Conservation (phyloP, 2,329 filamentous ascomycete species). For the Daldinia eschscholtzii region DNA sequence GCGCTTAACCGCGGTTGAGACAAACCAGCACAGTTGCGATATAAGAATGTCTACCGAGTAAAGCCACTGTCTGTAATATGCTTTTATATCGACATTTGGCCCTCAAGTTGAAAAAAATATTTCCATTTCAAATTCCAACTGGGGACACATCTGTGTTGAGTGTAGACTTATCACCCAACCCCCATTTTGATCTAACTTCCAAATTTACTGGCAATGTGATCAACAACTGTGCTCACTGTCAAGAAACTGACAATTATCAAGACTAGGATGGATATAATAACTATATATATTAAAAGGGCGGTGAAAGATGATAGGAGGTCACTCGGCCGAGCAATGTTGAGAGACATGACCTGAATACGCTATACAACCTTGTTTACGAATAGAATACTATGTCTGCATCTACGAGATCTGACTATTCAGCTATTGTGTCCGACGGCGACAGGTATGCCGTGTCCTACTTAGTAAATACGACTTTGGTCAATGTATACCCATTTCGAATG, state of each 20-base stretch:
- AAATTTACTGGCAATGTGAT: neutral
- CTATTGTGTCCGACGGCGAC: slow-evolving; percentile 21
- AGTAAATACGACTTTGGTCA: neutral
- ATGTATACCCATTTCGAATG: neutral
- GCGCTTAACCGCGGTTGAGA: neutral
- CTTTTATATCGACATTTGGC: neutral
- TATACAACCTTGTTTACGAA: neutral
- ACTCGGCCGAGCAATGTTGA: slow-evolving; percentile 10
- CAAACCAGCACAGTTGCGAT: slow-evolving; percentile 22
- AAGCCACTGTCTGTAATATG: neutral
- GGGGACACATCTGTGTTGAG: slow-evolving; percentile 29
- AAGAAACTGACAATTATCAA: neutral
- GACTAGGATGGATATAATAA: neutral
- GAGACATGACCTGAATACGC: slow-evolving; percentile 11
- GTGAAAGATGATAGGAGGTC: slow-evolving; percentile 25
- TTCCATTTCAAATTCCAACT: no score
- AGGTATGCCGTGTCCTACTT: slow-evolving; percentile 21
- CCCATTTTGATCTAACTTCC: neutral
- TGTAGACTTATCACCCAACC: neutral
- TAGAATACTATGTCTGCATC: slow-evolving; percentile 18
- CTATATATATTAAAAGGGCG: slow-evolving; percentile 33
- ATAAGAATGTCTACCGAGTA: neutral
- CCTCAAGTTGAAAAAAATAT: neutral
- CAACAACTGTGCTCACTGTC: slow-evolving; percentile 17
- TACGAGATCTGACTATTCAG: slow-evolving; percentile 18